Percentiles rank a stretch among this genome's conserved stretches.
Conservation (phyloP, 306 rosid genomes). For the Fagus sylvatica region DNA sequence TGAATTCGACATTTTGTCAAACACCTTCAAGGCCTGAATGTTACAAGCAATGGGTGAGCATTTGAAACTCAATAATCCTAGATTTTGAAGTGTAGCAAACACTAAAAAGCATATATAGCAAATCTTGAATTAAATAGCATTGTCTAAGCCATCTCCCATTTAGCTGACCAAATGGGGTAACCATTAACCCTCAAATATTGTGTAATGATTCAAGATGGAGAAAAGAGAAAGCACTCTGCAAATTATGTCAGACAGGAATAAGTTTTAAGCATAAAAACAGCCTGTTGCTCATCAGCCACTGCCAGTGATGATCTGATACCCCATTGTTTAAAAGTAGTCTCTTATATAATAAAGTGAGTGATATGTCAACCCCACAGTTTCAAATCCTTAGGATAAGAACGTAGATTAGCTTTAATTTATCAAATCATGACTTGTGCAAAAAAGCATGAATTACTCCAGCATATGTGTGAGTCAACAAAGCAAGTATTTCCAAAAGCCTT, state of each 20-base stretch:
- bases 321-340: conserved; percentile 22
- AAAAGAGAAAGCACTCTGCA: conserved; percentile 57
- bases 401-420: too few relatives aligned
- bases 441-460: too few relatives aligned
- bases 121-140: conserved; percentile 12
- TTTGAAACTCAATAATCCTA: too few relatives aligned
- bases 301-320: conserved; percentile 23
- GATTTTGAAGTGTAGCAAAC: background rate
- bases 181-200: conserved; percentile 43
- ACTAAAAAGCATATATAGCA: conserved; percentile 13
- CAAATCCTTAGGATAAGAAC: background rate
- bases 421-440: too few relatives aligned
- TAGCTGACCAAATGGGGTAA: conserved; percentile 14
- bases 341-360: conserved; percentile 10
- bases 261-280: conserved; percentile 39
- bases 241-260: conserved; percentile 54
- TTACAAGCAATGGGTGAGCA: too few relatives aligned
- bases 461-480: too few relatives aligned
- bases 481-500: too few relatives aligned
- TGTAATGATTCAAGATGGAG: conserved; percentile 52
- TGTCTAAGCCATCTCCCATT: conserved; percentile 24
- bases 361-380: conserved; percentile 6
- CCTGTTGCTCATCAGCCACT: conserved; percentile 46
- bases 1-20: too few relatives aligned
- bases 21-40: too few relatives aligned